Evolutionary conservation across 345 rosid genomes (phyloP), one percentile per base, ranked within the genome.

Genomic region (Conringia planisiliqua): DNA sequence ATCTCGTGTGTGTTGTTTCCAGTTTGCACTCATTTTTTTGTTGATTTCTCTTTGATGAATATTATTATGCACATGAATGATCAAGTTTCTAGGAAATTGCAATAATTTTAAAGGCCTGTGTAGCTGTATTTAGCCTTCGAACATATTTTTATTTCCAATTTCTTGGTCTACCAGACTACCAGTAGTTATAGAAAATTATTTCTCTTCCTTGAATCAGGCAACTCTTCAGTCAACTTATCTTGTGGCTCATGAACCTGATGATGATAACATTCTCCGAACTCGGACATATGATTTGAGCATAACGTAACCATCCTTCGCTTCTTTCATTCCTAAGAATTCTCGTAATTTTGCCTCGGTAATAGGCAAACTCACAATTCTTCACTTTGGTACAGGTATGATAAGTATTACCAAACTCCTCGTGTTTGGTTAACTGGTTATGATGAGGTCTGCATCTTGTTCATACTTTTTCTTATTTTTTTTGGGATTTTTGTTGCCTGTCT

Each of bases 241-340:
- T 20, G 89, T 88, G 76, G 99, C 97, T 56, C 90, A 90, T 32
- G 97, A 96, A 66, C 99, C 98, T 64, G 96, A 92, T 70, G 98
- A 90, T 50, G 96, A 92, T 80, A 92, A 90, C 77, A 92, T 96
- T 50, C 85, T 96, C 57, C 83, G 93, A 35, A 96, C 99, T n/a
- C 90, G 99, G 69, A 92, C 99, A 29, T 96, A 96, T 79, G 99
- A 92, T 88, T 78, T 96, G 73, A 96, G 91, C 90, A 96, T 96
- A 75, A 90, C 99, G 98, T 96, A 71, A 71, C 48, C 35, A 10
- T 22, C 16, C 40, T 4, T 5, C 22, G 0, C 18, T 42, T 30
- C 27, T 73, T 72, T 50, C 60, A 56, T 47, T 11, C 14, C 13
- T 26, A 66, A 46, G 72, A 63, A 1, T 29, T 36, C 36, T 73